Evolutionary conservation across 345 rosid species (phyloP).

Genomic region (Corymbia maculata): DNA sequence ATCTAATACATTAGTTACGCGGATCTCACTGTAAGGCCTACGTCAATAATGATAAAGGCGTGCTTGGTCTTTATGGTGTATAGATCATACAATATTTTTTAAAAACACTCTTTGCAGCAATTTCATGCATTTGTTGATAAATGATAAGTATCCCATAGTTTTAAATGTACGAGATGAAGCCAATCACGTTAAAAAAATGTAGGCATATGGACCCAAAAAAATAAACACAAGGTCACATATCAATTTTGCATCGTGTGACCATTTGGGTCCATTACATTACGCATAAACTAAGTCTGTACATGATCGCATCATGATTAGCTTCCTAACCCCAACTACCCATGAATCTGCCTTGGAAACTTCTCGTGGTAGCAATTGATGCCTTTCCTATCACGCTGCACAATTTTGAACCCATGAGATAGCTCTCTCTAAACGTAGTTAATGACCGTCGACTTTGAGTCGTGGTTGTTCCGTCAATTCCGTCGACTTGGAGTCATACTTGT

Average conservation of each 20-base stretch:
- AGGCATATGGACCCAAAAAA: not conserved
- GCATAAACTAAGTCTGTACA: not conserved
- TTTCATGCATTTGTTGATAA: not conserved
- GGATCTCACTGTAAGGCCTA: not conserved
- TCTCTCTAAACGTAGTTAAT: not conserved
- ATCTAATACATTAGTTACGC: not conserved
- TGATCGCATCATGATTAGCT: not conserved
- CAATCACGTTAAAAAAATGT: not conserved
- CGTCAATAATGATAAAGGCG: not conserved
- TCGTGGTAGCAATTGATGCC: not conserved
- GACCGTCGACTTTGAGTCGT: no score
- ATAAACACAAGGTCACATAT: not conserved
- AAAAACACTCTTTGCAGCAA: not conserved
- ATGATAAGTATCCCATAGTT: not conserved
- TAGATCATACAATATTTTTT: not conserved
- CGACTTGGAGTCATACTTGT: no score
- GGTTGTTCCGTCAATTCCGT: no score
- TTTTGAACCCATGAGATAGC: not conserved
- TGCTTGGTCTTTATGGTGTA: not conserved
- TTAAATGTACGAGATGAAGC: not conserved
- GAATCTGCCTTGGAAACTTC: not conserved
- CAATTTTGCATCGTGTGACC: not conserved
- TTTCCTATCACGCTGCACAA: not conserved
- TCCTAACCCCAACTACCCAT: not conserved
- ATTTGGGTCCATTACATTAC: not conserved